Percentiles rank a stretch among this genome's conserved stretches.
Evolutionary conservation across 2,329 filamentous ascomycete species (phyloP).

Genomic region (Colletotrichum coccodes): DNA sequence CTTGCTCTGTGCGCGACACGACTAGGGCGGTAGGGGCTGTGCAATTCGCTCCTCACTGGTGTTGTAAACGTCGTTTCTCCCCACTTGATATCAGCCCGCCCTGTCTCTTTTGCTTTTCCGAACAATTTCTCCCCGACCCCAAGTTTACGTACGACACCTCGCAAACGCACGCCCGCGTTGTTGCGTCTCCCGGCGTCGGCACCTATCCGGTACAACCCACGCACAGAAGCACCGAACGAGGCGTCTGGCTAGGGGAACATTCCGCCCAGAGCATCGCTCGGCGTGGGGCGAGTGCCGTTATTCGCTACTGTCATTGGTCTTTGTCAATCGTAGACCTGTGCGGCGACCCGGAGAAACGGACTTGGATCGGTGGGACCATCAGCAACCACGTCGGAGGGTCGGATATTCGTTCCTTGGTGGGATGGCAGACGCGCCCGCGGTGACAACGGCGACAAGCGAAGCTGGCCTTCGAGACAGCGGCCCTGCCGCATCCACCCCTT

Average conservation of each 20-base stretch:
- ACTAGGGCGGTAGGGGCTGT: neutral
- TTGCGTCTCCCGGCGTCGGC: neutral
- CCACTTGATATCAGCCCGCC: conserved; percentile 5
- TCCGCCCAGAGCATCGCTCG: neutral
- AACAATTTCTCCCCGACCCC: neutral
- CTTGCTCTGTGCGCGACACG: neutral
- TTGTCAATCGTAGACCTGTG: neutral
- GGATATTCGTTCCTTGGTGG: conserved; percentile 18
- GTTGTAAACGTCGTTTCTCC: neutral
- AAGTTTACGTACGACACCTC: conserved; percentile 3
- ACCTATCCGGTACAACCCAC: neutral
- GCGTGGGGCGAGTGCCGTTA: neutral
- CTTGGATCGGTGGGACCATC: conserved; percentile 26
- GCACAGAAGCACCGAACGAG: neutral
- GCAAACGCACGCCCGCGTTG: neutral
- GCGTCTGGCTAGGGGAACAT: neutral
- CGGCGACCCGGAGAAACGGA: conserved; percentile 22
- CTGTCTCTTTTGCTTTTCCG: conserved; percentile 16
- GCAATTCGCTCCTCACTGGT: neutral
- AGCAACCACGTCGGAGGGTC: conserved; percentile 22
- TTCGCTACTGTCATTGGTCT: neutral
- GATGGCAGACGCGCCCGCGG: conserved; percentile 21
- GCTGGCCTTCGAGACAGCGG: neutral
- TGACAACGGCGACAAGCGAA: neutral
- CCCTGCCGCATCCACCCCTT: conserved; percentile 9